Base-by-base conservation (phyloP, 2,329 filamentous ascomycete genomes). In the Aspergillus floridensis region DNA sequence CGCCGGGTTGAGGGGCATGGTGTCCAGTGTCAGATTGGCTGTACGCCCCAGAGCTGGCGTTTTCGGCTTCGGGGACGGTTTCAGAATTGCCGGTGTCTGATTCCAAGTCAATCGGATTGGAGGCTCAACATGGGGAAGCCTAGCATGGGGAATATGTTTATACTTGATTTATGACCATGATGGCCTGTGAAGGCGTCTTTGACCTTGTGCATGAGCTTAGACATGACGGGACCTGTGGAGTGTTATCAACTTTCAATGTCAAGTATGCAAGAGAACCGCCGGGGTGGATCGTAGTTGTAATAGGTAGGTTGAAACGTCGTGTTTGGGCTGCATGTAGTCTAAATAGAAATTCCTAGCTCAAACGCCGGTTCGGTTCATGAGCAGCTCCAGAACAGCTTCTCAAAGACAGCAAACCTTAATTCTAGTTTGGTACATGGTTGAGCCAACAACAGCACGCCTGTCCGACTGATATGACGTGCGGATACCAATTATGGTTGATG, bases 131-230 rank as follows among this genome's bases (percentile, higher is more conserved):
- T 26, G 12, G 12, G 19, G 16, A 26, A 26, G 19, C 10, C 8
- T 35, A 21, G 6, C 8, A 12, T 26, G 12, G 12, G 19, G 19
- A 22, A 26, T 10, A 38, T 47, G 21, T 5, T 12, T 52, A 35
- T 58, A 56, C 53, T 21, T 31, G 62, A 62, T 16, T 70, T 63
- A 16, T 61, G 62, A 19, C 64, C 61, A 21, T 68, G 60, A 57
- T 72, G 65, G 31, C 74, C 67, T 26, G 66, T 68, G 54, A 82
- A 60, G 63, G 69, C 77, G 46, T 81, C 76, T 69, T 81, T 82
- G 56, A 81, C 75, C 61, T 81, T 82, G 69, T 81, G 74, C 57
- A 80, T 66, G 56, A 80, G 67, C 53, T 69, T 68, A 44, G 78
- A 79, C 80, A 82, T 83, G 60, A n/a, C 50, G 55, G 55, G 26